Base-by-base conservation (phyloP, 139 green algal genomes). In the Gonium pectorale region DNA sequence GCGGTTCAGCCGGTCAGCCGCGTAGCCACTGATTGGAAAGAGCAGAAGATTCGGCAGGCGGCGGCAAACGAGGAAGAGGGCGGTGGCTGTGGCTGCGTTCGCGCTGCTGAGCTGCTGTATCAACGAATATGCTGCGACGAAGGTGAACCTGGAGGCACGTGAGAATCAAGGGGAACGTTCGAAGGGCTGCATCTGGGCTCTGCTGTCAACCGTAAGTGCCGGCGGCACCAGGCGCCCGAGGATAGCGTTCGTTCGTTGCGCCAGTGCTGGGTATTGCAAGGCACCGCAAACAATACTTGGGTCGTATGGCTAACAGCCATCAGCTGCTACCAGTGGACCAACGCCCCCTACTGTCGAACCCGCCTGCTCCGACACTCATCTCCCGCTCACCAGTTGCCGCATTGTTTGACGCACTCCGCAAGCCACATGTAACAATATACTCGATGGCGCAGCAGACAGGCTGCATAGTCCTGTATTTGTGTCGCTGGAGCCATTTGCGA, bases 51-150 rank as follows among this genome's bases (percentile, higher is more conserved):
- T 74, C 7, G 77, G 77, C 62, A 70, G n/a, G 7, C 77, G 77
- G 77, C 77, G 77, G 33, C 77, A 83, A 11, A 83, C 33, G n/a
- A 73, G 41, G 63, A 83, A 83, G 17, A 83, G 60, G 3, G 77
- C 77, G 24, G 44, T 83, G 77, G 73, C 62, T 0, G 35, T 51
- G 26, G 77, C 60, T 1, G 62, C 77, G 63, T 73, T 22, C 2
- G 19, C 35, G n/a, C 40, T 21, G 3, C 43, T 51, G 22, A 83
- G 62, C 41, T 83, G 29, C 2, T 11, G 0, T 11, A 83, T 83
- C 7, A 49, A 49, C n/a, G 41, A 26, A 43, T 66, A 83, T 0
- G 77, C 77, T 7, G 77, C 62, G 3, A 83, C 44, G 77, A 73
- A 83, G n/a, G 77, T 83, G 59, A 83, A 83, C 77, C 77, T 74